Evolutionary conservation across 371 early-diverging fungal species (phyloP).

Genomic region (Vairimorpha necatrix): DNA sequence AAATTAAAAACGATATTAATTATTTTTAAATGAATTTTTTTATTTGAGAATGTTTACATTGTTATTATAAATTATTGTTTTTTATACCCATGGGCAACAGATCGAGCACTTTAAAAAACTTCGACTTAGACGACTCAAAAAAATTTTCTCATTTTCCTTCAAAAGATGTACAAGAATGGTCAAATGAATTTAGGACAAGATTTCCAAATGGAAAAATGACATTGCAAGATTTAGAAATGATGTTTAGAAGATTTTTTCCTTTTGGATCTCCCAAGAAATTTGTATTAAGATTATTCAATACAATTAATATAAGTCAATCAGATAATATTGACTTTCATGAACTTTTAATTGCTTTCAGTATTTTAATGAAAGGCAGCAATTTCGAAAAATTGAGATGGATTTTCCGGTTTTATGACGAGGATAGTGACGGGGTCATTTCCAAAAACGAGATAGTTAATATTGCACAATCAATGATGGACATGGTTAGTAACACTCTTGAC

Average conservation of each 20-base stretch:
- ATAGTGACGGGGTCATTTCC: constrained; percentile 56
- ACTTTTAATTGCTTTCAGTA: constrained; percentile 59
- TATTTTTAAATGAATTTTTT: too few species aligned
- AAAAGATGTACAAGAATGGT: constrained; percentile 56
- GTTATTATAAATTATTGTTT: neutral
- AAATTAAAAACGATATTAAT: too few species aligned
- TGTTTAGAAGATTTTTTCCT: constrained; percentile 55
- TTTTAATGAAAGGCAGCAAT: constrained; percentile 51
- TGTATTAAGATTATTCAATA: constrained; percentile 46
- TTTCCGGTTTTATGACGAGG: constrained; percentile 61
- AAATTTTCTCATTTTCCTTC: constrained; percentile 58
- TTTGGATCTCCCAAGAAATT: constrained; percentile 53
- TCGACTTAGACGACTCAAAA: constrained; percentile 17
- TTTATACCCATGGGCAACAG: constrained; percentile 47
- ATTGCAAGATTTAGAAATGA: constrained; percentile 40
- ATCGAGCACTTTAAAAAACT: constrained; percentile 12
- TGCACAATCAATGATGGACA: constrained; percentile 41
- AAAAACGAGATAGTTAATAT: constrained; percentile 46
- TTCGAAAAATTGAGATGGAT: constrained; percentile 62
- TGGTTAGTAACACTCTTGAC: constrained; percentile 45
- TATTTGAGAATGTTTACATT: neutral
- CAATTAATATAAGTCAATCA: constrained; percentile 59
- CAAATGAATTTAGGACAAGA: constrained; percentile 32
- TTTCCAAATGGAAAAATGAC: constrained; percentile 54
- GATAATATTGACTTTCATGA: constrained; percentile 55